Conservation (phyloP, 208 protist genomes). For the Acanthamoeba triangularis region DNA sequence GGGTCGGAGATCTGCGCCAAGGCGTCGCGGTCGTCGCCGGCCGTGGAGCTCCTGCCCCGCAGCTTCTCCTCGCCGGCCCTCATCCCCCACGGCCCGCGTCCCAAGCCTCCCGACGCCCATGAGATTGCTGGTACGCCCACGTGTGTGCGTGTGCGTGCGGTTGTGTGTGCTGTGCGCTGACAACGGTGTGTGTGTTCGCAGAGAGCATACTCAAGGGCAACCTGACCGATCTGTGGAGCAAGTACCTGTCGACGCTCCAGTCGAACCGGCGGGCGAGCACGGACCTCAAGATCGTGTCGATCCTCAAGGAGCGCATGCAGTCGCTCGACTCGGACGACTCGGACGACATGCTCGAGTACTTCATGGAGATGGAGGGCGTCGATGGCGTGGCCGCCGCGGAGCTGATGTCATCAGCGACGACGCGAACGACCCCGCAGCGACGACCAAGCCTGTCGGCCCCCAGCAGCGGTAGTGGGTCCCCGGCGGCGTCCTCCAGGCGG, state of each 20-base stretch:
- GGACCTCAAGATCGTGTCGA: constrained; percentile 31
- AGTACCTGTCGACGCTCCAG: constrained; percentile 28
- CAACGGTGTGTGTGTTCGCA: background rate
- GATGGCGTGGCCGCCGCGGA: background rate
- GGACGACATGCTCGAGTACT: constrained; percentile 27
- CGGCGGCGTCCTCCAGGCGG: too few relatives aligned
- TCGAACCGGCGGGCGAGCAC: constrained; percentile 1
- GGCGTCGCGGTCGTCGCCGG: background rate
- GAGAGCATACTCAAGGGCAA: constrained; percentile 72
- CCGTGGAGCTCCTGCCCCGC: background rate
- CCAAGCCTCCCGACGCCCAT: background rate
- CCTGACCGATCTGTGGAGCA: constrained; percentile 39
- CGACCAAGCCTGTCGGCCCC: too few relatives aligned
- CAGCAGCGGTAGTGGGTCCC: too few relatives aligned
- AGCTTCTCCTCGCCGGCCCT: background rate
- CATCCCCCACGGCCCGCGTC: background rate
- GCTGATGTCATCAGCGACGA: background rate
- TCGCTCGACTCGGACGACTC: constrained; percentile 3
- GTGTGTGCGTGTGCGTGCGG: background rate
- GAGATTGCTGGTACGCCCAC: background rate
- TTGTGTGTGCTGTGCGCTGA: background rate
- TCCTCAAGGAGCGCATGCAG: constrained; percentile 52
- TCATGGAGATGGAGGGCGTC: constrained; percentile 1
- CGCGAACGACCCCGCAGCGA: background rate
- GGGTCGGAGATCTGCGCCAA: background rate